Evolutionary conservation across 108 stramenopile species (phyloP).

Genomic region (Nitzschia sp.): DNA sequence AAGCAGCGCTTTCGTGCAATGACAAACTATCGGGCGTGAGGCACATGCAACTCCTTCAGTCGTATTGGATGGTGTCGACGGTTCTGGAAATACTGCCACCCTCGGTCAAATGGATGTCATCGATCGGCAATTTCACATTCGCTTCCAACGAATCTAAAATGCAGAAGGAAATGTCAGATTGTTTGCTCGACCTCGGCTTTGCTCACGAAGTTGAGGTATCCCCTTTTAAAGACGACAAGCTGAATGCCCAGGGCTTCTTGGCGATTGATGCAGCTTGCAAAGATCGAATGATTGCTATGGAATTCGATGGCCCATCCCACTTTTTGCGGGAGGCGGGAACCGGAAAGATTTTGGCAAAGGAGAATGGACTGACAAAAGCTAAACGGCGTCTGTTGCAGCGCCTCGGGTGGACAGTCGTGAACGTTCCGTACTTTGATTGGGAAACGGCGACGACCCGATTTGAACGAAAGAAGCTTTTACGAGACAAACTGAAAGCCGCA

Average conservation of each 20-base stretch:
- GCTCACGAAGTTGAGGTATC: background rate
- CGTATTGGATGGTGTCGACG: background rate
- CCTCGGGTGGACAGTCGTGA: slow-evolving; percentile 17
- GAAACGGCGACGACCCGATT: background rate
- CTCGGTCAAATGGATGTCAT: too few species aligned
- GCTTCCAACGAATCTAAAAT: background rate
- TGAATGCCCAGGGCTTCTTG: background rate
- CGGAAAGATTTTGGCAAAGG: background rate
- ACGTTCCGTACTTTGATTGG: slow-evolving; percentile 14
- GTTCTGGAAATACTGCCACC: background rate
- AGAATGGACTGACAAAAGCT: slow-evolving; percentile 18
- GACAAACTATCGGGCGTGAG: too few species aligned
- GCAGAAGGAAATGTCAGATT: background rate
- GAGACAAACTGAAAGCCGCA: background rate
- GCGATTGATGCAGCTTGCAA: slow-evolving; percentile 14
- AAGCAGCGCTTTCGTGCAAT: background rate
- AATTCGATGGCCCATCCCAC: slow-evolving; percentile 16
- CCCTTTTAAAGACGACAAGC: background rate
- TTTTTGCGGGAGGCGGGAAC: slow-evolving; percentile 2
- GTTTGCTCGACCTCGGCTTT: background rate
- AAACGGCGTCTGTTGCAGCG: slow-evolving; percentile 19
- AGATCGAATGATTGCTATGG: slow-evolving; percentile 15
- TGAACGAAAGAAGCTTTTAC: background rate
- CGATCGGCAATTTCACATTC: too few species aligned
- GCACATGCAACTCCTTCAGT: background rate